Evolutionary conservation across 2,329 filamentous ascomycete species (phyloP), one percentile per base, ranked within the genome.

Genomic region (Exophiala aquamarina): DNA sequence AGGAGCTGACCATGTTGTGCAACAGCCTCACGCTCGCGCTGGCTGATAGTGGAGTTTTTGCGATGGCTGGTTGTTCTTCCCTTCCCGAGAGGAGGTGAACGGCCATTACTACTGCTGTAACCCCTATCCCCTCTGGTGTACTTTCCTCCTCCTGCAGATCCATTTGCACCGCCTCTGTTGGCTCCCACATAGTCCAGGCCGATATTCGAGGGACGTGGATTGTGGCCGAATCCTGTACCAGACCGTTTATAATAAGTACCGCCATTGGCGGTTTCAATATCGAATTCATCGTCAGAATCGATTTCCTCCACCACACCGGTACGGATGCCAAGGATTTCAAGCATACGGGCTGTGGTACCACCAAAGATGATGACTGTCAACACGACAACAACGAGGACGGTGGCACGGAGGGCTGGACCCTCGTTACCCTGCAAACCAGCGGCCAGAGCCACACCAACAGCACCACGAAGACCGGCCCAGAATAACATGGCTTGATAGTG

Each of bases 401-500:
- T 98, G 5, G 93, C 93, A 59, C 90, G 86, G 28, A 98, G 76
- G 1, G 89, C 88, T 48, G 84, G 86, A 1, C 83, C 84, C 63
- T 95, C 93, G 43, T 84, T 82, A 36, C 91, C 93, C 0, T 82
- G 84, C 37, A 98, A 78, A 19, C 94, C 86, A 17, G 92, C 92
- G 23, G 93, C 93, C 37, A 98, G 76, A 2, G 93, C 93, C 28
- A 98, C 93, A 47, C 93, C 93, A 59, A 98, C 93, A 37, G 93
- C 93, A 60, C 93, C 93, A 54, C 93, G 88, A 21, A 98, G 77
- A 19, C 93, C 93, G 13, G 93, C 93, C 93, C 93, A 98, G 72
- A 95, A 98, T n/a, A 98, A 81, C 93, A 98, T 97, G n/a, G 87
- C 90, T 69, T 97, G 93, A 69, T 97, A 95, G 59, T 89, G 89